phyloP scores from a whole-genome alignment of 2,329 filamentous ascomycete species.

The Pseudogymnoascus sp. region DNA sequence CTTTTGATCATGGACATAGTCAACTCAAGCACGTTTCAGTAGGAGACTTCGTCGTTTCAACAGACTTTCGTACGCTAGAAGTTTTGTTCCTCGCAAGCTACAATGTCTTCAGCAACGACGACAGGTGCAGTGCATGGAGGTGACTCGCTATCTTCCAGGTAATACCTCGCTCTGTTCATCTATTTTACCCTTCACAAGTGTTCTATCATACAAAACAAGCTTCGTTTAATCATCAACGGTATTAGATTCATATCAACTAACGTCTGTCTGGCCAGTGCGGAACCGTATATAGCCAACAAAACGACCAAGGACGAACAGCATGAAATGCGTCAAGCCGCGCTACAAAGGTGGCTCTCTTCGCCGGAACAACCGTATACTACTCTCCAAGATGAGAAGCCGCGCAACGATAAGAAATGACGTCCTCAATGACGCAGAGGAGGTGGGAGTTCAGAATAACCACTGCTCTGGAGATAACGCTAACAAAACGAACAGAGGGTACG shows the following conservation, averaged over 20 bases:
- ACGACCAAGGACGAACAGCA: background rate
- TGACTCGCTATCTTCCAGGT: background rate
- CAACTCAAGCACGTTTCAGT: background rate
- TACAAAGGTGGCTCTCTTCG: background rate
- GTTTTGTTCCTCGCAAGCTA: no score
- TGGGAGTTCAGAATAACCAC: no score
- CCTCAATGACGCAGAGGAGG: background rate
- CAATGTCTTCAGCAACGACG: no score
- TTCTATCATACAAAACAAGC: no score
- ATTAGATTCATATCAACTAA: background rate
- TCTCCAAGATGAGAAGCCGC: background rate
- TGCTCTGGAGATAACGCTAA: background rate
- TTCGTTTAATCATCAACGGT: no score
- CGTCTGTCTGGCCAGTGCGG: background rate
- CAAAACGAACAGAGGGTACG: background rate
- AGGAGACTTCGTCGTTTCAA: background rate
- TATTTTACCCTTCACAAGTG: background rate
- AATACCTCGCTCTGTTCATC: background rate
- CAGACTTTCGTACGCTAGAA: no score
- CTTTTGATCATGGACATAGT: background rate
- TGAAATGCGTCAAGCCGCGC: background rate
- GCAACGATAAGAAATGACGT: background rate
- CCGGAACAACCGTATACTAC: background rate
- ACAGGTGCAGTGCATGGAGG: no score
- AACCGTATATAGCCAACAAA: background rate